These are phyloP conservation scores for Wallacemonas sp. DNA, from an alignment of 208 protist genomes.

Conservation along the genomic window DNA sequence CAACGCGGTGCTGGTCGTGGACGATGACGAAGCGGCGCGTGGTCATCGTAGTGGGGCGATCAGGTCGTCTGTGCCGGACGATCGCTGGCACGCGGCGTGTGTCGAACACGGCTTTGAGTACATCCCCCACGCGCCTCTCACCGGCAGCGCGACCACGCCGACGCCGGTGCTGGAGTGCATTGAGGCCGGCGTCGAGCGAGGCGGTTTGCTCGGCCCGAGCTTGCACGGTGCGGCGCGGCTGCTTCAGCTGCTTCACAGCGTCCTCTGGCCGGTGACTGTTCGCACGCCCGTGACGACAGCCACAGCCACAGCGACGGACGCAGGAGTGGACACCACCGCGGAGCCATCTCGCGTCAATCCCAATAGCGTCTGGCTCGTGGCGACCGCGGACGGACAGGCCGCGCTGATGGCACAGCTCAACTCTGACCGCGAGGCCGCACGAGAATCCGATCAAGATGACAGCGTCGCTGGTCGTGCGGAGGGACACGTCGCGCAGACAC, in stretches of 20 bases:
- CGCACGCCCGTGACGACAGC: slow-evolving; percentile 1
- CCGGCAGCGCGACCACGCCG: neutral
- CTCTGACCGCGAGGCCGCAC: neutral
- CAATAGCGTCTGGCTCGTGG: slow-evolving; percentile 25
- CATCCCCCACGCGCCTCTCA: slow-evolving; percentile 19
- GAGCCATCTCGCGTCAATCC: neutral
- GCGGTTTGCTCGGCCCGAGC: slow-evolving; percentile 45
- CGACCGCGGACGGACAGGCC: slow-evolving; percentile 15
- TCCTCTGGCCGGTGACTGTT: slow-evolving; percentile 44
- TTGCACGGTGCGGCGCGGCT: slow-evolving; percentile 45
- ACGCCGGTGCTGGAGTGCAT: neutral
- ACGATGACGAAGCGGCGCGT: neutral
- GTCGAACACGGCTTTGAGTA: slow-evolving; percentile 40
- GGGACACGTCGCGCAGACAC: neutral
- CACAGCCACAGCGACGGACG: neutral
- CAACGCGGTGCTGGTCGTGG: slow-evolving; percentile 38
- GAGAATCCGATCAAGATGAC: too few relatives aligned
- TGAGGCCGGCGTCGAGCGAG: neutral
- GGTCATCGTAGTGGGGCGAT: neutral
- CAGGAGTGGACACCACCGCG: neutral
- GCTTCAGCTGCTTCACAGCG: slow-evolving; percentile 59
- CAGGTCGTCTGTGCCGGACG: neutral
- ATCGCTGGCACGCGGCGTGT: slow-evolving; percentile 32
- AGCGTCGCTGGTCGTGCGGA: neutral
- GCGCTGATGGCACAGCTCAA: neutral